These are phyloP conservation scores for Pseudogymnoascus sp. DNA, from an alignment of 2,329 filamentous ascomycete species.

Conservation along the genomic window DNA sequence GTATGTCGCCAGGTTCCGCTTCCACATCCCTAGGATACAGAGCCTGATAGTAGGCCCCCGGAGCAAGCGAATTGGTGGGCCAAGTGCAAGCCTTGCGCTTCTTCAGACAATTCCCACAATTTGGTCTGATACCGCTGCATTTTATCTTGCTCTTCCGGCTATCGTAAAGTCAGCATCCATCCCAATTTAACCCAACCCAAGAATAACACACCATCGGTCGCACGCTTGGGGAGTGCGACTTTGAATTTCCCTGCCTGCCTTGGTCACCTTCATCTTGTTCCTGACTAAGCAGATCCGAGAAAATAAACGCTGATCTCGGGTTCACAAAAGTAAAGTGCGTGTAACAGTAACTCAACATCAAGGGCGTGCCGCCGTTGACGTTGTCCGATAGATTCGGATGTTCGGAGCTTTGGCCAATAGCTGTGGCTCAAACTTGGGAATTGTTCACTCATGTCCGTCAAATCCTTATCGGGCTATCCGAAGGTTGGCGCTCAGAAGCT, in stretches of 20 bases:
- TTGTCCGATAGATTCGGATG: neutral
- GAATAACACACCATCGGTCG: conserved; percentile 12
- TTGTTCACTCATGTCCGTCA: neutral
- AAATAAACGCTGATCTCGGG: neutral
- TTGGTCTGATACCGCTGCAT: conserved; percentile 10
- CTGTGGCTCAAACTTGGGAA: too few relatives aligned
- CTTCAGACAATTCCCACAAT: conserved; percentile 10
- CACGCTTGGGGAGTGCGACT: conserved; percentile 13
- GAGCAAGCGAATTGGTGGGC: neutral
- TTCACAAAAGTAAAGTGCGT: neutral
- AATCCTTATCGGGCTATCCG: neutral
- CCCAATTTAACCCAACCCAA: neutral
- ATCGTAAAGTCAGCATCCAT: neutral
- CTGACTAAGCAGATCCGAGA: neutral
- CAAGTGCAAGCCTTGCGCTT: neutral
- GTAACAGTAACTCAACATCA: neutral
- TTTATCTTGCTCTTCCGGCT: conserved; percentile 13
- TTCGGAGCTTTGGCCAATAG: neutral
- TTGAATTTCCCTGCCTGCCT: neutral
- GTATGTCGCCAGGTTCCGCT: neutral
- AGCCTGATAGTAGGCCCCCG: neutral
- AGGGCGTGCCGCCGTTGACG: neutral
- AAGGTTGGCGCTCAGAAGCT: neutral
- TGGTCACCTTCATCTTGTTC: neutral
- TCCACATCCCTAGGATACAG: neutral